Percentiles rank a stretch among this genome's conserved stretches.
Evolutionary conservation across 768 basidiomycete genomes (phyloP).

Genomic region (Lactifluus hygrophoroides): DNA sequence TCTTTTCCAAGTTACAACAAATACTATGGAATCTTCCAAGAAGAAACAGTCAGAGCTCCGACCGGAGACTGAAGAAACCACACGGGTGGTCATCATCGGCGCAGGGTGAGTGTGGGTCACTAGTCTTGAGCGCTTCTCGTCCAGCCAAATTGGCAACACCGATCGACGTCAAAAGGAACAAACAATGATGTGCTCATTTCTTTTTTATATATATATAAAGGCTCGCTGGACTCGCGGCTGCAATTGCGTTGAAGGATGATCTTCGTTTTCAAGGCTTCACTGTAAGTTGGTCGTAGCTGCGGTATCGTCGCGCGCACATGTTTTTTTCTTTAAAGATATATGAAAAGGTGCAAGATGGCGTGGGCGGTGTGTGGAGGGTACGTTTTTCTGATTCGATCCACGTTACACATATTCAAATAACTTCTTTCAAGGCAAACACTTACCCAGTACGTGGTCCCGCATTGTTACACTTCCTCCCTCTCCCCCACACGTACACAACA

Average conservation of each 20-base stretch:
- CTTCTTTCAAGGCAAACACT: slow-evolving; percentile 22
- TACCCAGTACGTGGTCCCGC: slow-evolving; percentile 25
- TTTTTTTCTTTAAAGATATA: slow-evolving; percentile 25
- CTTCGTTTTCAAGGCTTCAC: slow-evolving; percentile 27
- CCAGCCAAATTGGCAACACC: neutral
- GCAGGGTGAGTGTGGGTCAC: slow-evolving; percentile 25
- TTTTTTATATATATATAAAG: slow-evolving; percentile 5
- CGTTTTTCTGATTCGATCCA: neutral
- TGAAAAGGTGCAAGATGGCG: slow-evolving; percentile 23
- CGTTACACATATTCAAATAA: neutral
- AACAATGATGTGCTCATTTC: neutral
- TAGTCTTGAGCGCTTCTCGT: no score
- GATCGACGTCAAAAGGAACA: no score
- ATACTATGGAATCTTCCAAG: neutral
- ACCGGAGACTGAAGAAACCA: slow-evolving; percentile 9
- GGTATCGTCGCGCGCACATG: neutral
- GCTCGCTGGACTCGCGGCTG: slow-evolving; percentile 25
- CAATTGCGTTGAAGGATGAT: slow-evolving; percentile 27
- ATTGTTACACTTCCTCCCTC: no score
- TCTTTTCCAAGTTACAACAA: no score
- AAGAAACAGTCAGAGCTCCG: neutral
- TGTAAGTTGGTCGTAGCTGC: slow-evolving; percentile 18
- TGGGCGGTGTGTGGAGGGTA: slow-evolving; percentile 27
- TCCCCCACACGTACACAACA: no score
- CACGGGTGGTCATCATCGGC: slow-evolving; percentile 23